Evolutionary conservation across 257 asterid genomes (phyloP), one percentile per base, ranked within the genome.

Genomic region (Schizonepeta tenuifolia): DNA sequence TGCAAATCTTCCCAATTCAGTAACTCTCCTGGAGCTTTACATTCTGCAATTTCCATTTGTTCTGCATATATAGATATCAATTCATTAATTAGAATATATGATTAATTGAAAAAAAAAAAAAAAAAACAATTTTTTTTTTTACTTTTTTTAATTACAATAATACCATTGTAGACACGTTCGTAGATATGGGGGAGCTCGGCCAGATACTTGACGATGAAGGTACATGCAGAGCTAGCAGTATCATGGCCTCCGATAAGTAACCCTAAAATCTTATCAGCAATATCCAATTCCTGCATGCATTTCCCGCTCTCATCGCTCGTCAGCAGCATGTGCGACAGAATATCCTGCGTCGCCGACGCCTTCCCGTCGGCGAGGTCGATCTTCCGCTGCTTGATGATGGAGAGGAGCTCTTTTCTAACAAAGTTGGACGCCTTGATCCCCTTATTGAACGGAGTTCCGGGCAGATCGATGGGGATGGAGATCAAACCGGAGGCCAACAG

Each of bases 1-100:
- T 82, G 89, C 35, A 82, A 40, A 57, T 85, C 89, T 0, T 85
- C 85, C 90, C 90, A 85, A 26, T 75, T 85, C 80, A 85, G 59
- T n/a, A 69, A 21, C 15, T 85, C 86, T 0, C 82, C 90, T 0
- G 15, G 51, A 26, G 70, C 64, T 69, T 85, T 85, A 1, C 80
- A 79, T 0, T 74, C 66, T 0, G 77, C 83, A 17, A 85, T 85
- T 40, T 78, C 84, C 81, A 81, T 85, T 83, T 85, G 90, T 70
- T 85, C 90, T 85, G 75, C 7, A 72, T 8, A 12, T 0, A 56
- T 35, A 35, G 1, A 36, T 28, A 36, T 36, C 40, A 36, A 7
- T 6, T 0, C 40, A 36, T 6, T 6, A 36, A 36, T 36, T 36
- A 0, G 1, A 24, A 24, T 24, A 24, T 24, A 24, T 24, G 2